Evolutionary conservation across 139 green algal genomes (phyloP).

Genomic region (Dunaliella primolecta): DNA sequence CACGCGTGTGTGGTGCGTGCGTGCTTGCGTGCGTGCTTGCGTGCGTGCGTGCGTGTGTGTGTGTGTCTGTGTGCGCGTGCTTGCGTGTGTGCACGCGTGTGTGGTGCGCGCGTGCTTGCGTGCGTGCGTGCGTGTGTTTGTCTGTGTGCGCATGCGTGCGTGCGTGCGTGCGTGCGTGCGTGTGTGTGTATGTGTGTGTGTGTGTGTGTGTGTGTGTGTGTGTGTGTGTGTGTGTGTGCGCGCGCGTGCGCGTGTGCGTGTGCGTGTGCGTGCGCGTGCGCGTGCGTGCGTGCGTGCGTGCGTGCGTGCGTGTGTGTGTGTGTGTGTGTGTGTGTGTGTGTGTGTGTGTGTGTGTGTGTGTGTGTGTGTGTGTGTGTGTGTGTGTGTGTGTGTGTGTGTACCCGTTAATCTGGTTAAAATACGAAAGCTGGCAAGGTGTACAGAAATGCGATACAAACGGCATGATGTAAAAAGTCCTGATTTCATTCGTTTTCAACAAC

Average conservation of each 20-base stretch:
- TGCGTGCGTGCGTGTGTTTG: background rate
- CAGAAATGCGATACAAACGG: too few relatives aligned
- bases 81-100: constrained; percentile 4
- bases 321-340: constrained; percentile 13
- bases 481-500: too few relatives aligned
- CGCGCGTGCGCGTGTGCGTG: background rate
- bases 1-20: background rate
- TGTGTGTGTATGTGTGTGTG: background rate
- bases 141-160: background rate
- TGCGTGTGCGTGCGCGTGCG: constrained; percentile 2
- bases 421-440: too few relatives aligned
- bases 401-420: background rate
- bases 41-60: background rate
- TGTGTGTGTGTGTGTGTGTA: background rate
- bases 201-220: background rate
- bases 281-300: constrained; percentile 1
- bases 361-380: background rate
- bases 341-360: constrained; percentile 1
- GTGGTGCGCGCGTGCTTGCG: too few relatives aligned
- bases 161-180: background rate
- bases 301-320: too few relatives aligned
- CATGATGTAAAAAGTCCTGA: too few relatives aligned
- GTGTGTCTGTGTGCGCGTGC: background rate
- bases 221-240: background rate
- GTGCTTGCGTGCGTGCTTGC: background rate